A percentile compares a stretch with the other conserved stretches of the same genome.
Evolutionary conservation across 495 filamentous ascomycete genomes (phyloP).

Genomic region (Talaromyces trachyspermus): DNA sequence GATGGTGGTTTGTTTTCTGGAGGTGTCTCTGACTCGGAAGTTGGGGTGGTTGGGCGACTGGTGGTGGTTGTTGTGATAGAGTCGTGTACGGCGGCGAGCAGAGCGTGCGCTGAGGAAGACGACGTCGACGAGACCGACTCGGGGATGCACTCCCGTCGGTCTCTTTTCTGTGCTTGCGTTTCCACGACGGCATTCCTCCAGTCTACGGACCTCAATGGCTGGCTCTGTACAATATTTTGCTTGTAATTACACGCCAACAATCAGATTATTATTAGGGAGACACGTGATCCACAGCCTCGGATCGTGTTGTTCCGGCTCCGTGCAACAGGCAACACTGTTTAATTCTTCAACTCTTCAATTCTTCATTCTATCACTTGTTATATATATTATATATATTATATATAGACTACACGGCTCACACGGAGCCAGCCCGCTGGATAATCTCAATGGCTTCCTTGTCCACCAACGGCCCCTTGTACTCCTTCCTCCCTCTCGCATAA

Average conservation of each 20-base stretch:
- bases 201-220: no score
- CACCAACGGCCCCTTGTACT: conserved; percentile 24
- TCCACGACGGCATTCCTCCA: conserved; percentile 25
- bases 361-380: no score
- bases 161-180: conserved; percentile 17
- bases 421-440: conserved; percentile 2
- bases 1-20: conserved; percentile 45
- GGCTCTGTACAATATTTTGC: no score
- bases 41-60: background rate
- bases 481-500: conserved; percentile 16
- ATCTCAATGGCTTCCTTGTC: conserved; percentile 9
- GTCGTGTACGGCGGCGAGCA: conserved; percentile 16
- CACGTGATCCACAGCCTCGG: no score
- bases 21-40: background rate
- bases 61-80: conserved; percentile 2
- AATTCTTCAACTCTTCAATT: no score
- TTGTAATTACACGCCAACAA: no score
- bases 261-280: no score
- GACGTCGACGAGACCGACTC: background rate
- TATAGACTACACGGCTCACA: no score
- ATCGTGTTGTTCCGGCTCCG: no score
- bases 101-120: conserved; percentile 11
- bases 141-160: background rate
- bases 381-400: no score
- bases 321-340: no score